These are phyloP conservation scores for Pleurotus sapidus DNA, from an alignment of 768 basidiomycete genomes.

Conservation along the genomic window DNA sequence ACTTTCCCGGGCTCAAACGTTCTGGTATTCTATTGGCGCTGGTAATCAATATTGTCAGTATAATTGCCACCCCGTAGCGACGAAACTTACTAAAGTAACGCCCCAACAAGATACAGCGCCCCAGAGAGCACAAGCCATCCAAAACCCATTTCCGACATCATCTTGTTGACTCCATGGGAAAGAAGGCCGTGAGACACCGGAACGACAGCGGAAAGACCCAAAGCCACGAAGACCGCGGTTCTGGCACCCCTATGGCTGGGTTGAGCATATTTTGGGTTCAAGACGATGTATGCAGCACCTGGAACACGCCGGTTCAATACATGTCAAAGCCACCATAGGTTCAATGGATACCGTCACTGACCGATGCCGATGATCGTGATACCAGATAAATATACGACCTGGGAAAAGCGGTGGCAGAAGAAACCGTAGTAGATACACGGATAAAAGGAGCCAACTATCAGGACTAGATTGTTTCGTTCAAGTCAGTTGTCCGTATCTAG, in stretches of 20 bases:
- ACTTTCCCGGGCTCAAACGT: conserved; percentile 66
- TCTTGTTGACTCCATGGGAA: conserved; percentile 52
- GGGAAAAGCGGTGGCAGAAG: conserved; percentile 57
- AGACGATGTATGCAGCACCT: conserved; percentile 74
- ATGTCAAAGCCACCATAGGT: conserved; percentile 14
- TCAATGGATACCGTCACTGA: conserved; percentile 32
- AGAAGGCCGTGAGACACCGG: conserved; percentile 67
- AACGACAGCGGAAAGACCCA: conserved; percentile 68
- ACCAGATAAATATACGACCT: conserved; percentile 49
- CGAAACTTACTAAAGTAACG: conserved; percentile 73
- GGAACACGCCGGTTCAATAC: conserved; percentile 16
- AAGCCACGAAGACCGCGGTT: conserved; percentile 73
- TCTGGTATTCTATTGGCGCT: conserved; percentile 88
- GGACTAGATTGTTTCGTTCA: conserved; percentile 28
- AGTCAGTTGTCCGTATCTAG: conserved; percentile 8
- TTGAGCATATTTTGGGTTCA: conserved; percentile 75
- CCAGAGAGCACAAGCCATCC: conserved; percentile 68
- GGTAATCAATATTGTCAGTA: conserved; percentile 22
- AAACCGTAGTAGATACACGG: conserved; percentile 79
- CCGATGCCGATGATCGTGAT: conserved; percentile 57
- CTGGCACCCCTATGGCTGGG: conserved; percentile 75
- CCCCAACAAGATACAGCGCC: conserved; percentile 75
- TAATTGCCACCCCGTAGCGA: conserved; percentile 10
- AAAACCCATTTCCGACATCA: conserved; percentile 65
- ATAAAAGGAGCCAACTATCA: conserved; percentile 77